Evolutionary conservation across 345 rosid genomes (phyloP), one percentile per base, ranked within the genome.

Genomic region (Anacardium occidentale): DNA sequence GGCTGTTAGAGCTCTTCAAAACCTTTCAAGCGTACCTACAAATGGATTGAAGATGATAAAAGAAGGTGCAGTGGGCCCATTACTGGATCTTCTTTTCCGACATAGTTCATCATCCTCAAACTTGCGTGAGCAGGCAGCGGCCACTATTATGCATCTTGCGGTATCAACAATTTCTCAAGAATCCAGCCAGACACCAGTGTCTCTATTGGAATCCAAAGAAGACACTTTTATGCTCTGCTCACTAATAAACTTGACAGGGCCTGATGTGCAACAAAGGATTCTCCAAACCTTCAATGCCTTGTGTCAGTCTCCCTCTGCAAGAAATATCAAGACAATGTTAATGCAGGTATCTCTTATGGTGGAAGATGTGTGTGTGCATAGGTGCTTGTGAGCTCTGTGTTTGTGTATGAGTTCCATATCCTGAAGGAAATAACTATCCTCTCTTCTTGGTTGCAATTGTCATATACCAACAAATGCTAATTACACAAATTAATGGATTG

Each of bases 21-120:
- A 82, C 73, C 85, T 89, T 62, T 87, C 94, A 29, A 80, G 77
- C 62, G 75, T 85, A 21, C 87, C 87, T 10, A 79, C 62, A 55
- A 89, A 80, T 81, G 91, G 87, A 56, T 78, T 79, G 77, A 81
- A 69, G 79, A 85, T 89, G 90, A 85, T 89, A 66, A 79, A 74
- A 83, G 87, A 83, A 79, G 94, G 94, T 64, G 87, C 84, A 37
- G 81, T 73, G 2, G 66, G 77, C 21, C 86, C 85, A 37, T 71
- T 89, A 59, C 76, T 89, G 20, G 77, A 79, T 53, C 86, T 87
- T 73, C 88, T 87, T 68, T 77, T 84, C 37, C 86, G 53, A 54
- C 82, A 78, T 40, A 29, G 78, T 66, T 73, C 86, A 50, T 77
- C 82, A 59, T 83, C 84, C 26, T 56, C 82, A 64, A 68, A 62